These are phyloP conservation scores for Anisodus acutangulus DNA, from an alignment of 257 asterid genomes.

Conservation along the genomic window DNA sequence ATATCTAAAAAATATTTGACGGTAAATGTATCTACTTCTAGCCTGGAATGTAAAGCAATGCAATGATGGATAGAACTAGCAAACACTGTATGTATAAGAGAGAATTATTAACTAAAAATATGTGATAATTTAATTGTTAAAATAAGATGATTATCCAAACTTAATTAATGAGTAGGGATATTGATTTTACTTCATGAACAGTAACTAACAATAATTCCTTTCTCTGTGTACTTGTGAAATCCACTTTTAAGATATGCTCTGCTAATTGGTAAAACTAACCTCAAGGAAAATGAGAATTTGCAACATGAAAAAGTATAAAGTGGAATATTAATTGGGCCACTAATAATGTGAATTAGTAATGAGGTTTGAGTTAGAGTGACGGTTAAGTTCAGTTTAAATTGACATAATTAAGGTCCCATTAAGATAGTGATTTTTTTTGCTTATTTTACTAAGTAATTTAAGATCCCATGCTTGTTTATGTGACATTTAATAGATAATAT, in stretches of 20 bases:
- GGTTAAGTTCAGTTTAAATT: slow-evolving; percentile 15
- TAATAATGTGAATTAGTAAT: neutral
- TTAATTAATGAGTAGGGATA: too few relatives aligned
- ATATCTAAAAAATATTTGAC: neutral
- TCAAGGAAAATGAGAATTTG: neutral
- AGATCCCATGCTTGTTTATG: neutral
- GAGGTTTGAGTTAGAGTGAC: slow-evolving; percentile 1
- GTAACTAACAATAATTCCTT: neutral
- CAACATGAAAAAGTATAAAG: neutral
- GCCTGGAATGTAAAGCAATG: too few relatives aligned
- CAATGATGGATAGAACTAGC: too few relatives aligned
- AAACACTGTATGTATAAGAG: too few relatives aligned
- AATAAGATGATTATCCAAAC: too few relatives aligned
- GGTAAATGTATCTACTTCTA: too few relatives aligned
- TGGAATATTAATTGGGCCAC: neutral
- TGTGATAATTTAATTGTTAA: too few relatives aligned
- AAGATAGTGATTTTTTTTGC: neutral
- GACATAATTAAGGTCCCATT: slow-evolving; percentile 14
- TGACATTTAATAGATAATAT: neutral
- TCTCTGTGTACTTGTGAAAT: neutral
- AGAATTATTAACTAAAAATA: too few relatives aligned
- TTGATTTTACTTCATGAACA: too few relatives aligned
- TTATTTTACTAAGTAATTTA: neutral
- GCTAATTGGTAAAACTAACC: neutral
- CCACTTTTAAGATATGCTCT: neutral